A percentile compares a stretch with the other conserved stretches of the same genome.
phyloP scores from a whole-genome alignment of 2,329 filamentous ascomycete genomes.

The Cadophora sp. region DNA sequence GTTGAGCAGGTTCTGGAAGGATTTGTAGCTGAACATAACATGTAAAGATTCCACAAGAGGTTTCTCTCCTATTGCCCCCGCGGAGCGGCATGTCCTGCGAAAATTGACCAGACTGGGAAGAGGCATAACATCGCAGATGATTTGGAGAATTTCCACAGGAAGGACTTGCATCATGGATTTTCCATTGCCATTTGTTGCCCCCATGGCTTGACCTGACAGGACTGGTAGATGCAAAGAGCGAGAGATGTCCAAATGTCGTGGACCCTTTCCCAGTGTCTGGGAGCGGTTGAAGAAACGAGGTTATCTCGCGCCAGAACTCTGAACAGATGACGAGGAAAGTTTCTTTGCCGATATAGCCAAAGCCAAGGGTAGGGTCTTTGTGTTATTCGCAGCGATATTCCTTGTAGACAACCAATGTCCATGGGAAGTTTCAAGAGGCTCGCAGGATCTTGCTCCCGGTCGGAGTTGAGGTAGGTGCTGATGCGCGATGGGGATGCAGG shows the following conservation, averaged over 20 bases:
- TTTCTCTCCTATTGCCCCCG: background rate
- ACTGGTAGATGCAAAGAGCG: background rate
- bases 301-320: background rate
- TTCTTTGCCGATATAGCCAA: constrained; percentile 3
- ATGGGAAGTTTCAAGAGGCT: constrained; percentile 4
- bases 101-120: background rate
- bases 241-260: background rate
- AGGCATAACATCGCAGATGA: constrained; percentile 6
- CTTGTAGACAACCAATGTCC: constrained; percentile 6
- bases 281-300: background rate
- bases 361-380: background rate
- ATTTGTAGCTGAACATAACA: constrained; percentile 15
- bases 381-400: background rate
- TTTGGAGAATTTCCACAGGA: background rate
- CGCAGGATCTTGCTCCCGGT: background rate
- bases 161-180: background rate
- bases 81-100: background rate
- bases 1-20: constrained; percentile 14
- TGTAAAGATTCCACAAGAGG: constrained; percentile 1
- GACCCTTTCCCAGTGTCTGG: background rate
- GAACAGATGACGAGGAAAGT: background rate
- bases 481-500: constrained; percentile 6
- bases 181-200: background rate
- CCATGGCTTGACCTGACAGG: background rate
- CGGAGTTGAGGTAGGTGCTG: background rate